Conservation (phyloP, 371 early-diverging fungal genomes). For the Nematocida ausubeli region DNA sequence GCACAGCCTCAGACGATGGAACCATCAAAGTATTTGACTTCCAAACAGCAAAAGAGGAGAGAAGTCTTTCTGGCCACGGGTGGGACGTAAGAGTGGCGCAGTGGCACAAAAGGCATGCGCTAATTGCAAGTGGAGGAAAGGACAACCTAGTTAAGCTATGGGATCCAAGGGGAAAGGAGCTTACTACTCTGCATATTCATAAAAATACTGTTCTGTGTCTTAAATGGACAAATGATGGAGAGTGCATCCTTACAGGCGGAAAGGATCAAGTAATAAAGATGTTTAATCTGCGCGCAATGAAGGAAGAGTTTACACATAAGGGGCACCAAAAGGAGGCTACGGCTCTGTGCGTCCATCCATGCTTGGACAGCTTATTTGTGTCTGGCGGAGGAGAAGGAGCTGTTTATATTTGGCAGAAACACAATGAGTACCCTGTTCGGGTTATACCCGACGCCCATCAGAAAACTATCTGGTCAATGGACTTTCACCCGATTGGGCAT, state of each 20-base stretch:
- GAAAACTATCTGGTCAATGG: constrained; percentile 88
- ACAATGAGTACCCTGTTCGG: constrained; percentile 70
- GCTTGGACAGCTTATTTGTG: constrained; percentile 71
- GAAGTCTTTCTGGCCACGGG: constrained; percentile 76
- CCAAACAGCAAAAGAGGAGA: constrained; percentile 78
- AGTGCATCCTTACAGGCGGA: constrained; percentile 86
- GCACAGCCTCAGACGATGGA: constrained; percentile 91
- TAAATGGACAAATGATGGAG: constrained; percentile 90
- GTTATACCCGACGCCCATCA: constrained; percentile 83
- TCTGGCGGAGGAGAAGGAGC: constrained; percentile 88
- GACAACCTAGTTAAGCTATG: constrained; percentile 94
- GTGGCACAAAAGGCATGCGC: constrained; percentile 90
- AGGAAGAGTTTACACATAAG: constrained; percentile 80
- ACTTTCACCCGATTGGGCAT: constrained; percentile 97
- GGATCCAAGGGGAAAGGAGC: constrained; percentile 88
- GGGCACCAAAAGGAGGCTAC: constrained; percentile 88
- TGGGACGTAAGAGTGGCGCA: constrained; percentile 97
- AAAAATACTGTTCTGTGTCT: constrained; percentile 86
- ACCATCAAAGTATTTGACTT: constrained; percentile 93
- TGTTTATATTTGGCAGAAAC: constrained; percentile 81
- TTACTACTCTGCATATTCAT: constrained; percentile 87
- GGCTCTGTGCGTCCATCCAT: constrained; percentile 69
- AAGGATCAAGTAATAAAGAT: constrained; percentile 88
- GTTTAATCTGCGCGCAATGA: constrained; percentile 88
- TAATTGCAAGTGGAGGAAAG: constrained; percentile 93